A percentile compares a stretch with the other conserved stretches of the same genome.
phyloP scores from a whole-genome alignment of 352 stramenopile genomes.

The Globisporangium radiosum region DNA sequence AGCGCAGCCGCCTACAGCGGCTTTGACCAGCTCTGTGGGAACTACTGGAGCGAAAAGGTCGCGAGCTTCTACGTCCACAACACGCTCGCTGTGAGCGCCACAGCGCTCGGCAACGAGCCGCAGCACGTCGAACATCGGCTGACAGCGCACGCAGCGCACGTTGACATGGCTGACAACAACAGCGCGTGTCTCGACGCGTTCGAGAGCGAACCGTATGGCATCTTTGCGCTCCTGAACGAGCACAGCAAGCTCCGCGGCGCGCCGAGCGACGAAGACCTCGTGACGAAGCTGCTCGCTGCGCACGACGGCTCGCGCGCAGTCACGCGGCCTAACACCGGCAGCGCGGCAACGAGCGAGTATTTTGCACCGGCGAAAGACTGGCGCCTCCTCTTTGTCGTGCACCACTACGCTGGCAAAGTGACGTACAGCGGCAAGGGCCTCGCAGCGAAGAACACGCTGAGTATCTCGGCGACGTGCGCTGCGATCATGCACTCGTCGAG shows the following conservation, averaged over 20 bases:
- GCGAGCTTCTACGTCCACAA: constrained; percentile 78
- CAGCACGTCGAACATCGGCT: constrained; percentile 58
- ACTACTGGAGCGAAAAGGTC: constrained; percentile 85
- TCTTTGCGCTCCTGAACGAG: constrained; percentile 67
- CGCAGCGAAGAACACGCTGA: constrained; percentile 59
- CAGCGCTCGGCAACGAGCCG: constrained; percentile 50
- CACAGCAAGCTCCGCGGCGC: constrained; percentile 49
- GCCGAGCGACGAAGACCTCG: constrained; percentile 71
- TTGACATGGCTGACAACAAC: constrained; percentile 46
- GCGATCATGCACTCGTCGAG: constrained; percentile 84
- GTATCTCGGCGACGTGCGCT: constrained; percentile 68
- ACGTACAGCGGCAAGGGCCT: constrained; percentile 74
- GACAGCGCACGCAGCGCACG: constrained; percentile 37
- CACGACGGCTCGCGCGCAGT: constrained; percentile 50
- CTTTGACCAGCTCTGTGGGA: constrained; percentile 77
- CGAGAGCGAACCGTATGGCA: constrained; percentile 63
- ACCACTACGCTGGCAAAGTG: constrained; percentile 65
- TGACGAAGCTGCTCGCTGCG: constrained; percentile 68
- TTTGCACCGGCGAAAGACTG: constrained; percentile 69
- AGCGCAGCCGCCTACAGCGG: constrained; percentile 30
- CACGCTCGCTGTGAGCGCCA: constrained; percentile 55
- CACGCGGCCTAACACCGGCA: constrained; percentile 51
- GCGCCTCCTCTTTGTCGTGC: constrained; percentile 67
- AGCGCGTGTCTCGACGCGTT: constrained; percentile 65
- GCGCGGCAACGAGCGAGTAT: constrained; percentile 54